Evolutionary conservation across 2,329 filamentous ascomycete genomes (phyloP).

Genomic region (Colletotrichum lindemuthianum): DNA sequence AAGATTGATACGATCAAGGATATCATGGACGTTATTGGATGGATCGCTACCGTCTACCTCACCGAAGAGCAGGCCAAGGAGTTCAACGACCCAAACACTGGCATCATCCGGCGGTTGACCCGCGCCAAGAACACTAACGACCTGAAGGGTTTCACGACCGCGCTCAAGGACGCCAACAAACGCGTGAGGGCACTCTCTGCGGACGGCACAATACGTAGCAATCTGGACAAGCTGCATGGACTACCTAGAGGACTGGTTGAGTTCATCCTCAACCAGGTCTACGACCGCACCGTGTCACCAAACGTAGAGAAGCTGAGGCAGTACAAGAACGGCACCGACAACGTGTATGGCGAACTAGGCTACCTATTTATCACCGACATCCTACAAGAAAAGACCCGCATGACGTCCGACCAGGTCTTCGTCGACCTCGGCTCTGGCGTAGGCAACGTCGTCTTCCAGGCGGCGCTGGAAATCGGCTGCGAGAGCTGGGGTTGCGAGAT

Average conservation of each 20-base stretch:
- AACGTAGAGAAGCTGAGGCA: slow-evolving; percentile 84
- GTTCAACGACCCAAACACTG: slow-evolving; percentile 77
- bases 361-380: slow-evolving; percentile 87
- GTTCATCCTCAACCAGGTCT: slow-evolving; percentile 87
- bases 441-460: slow-evolving; percentile 94
- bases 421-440: slow-evolving; percentile 96
- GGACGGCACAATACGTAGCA: slow-evolving; percentile 76
- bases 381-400: slow-evolving; percentile 76
- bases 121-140: slow-evolving; percentile 75
- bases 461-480: slow-evolving; percentile 91
- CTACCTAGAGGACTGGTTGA: slow-evolving; percentile 79
- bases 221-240: slow-evolving; percentile 74
- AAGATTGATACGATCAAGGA: slow-evolving; percentile 81
- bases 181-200: slow-evolving; percentile 72
- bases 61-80: slow-evolving; percentile 73
- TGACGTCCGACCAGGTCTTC: slow-evolving; percentile 87
- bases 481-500: slow-evolving; percentile 97
- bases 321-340: slow-evolving; percentile 91
- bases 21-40: slow-evolving; percentile 75
- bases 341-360: slow-evolving; percentile 93
- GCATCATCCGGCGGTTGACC: slow-evolving; percentile 80
- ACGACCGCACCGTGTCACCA: slow-evolving; percentile 91
- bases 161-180: slow-evolving; percentile 81
- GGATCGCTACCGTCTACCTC: slow-evolving; percentile 80
- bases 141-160: slow-evolving; percentile 74